Percentiles rank a stretch among this genome's conserved stretches.
phyloP scores from a whole-genome alignment of 371 early-diverging fungal species.

The Rhizopus delemar region DNA sequence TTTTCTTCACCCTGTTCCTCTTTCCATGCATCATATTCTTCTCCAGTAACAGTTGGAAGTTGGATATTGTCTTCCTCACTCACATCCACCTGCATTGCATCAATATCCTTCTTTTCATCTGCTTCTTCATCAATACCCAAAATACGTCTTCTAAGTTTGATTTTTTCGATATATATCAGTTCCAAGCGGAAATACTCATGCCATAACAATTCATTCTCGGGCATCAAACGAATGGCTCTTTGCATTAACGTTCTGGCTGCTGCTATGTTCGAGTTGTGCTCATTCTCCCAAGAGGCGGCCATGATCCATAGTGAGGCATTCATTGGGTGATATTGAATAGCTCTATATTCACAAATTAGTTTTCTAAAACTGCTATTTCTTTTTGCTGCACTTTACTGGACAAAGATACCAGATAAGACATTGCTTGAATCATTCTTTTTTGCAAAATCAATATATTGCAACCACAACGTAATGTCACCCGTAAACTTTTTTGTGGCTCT shows the following conservation, averaged over 20 bases:
- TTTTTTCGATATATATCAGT: constrained; percentile 83
- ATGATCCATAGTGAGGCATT: constrained; percentile 85
- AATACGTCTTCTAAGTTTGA: constrained; percentile 78
- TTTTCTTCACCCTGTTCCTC: constrained; percentile 42
- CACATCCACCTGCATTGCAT: constrained; percentile 34
- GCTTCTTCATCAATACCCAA: constrained; percentile 63
- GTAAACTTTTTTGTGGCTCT: constrained; percentile 79
- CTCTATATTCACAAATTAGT: constrained; percentile 44
- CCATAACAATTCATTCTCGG: constrained; percentile 75
- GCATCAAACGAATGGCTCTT: constrained; percentile 84
- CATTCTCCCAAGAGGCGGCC: constrained; percentile 90
- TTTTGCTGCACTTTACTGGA: constrained; percentile 45
- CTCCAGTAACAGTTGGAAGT: constrained; percentile 62
- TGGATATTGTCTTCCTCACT: constrained; percentile 48
- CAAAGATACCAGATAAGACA: constrained; percentile 73
- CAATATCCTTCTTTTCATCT: constrained; percentile 36
- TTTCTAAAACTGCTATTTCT: neutral
- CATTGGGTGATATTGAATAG: constrained; percentile 83
- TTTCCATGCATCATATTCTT: constrained; percentile 49
- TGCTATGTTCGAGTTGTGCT: constrained; percentile 76
- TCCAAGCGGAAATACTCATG: constrained; percentile 92
- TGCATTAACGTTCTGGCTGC: constrained; percentile 86
- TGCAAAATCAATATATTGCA: constrained; percentile 87
- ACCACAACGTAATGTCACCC: constrained; percentile 85
- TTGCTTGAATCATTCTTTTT: constrained; percentile 61